These are phyloP conservation scores for Colletotrichum sojae DNA, from an alignment of 2,329 filamentous ascomycete genomes.

Conservation along the genomic window DNA sequence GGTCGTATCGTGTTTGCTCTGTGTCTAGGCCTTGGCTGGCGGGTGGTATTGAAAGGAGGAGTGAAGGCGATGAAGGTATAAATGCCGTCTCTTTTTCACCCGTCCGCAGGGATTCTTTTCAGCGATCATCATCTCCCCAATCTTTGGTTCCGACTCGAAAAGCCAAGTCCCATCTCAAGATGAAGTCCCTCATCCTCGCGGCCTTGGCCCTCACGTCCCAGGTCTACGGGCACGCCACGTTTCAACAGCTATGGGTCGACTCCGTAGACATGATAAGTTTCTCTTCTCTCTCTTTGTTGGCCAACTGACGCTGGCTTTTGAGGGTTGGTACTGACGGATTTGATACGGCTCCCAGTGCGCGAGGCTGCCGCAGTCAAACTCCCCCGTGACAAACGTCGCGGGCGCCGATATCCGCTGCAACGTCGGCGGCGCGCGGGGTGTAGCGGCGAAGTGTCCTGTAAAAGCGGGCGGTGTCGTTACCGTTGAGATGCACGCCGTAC, in stretches of 20 bases:
- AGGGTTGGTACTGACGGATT: conserved; percentile 15
- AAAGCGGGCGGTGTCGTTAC: conserved; percentile 64
- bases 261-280: conserved; percentile 55
- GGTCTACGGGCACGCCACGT: conserved; percentile 63
- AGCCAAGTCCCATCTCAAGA: conserved; percentile 38
- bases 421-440: conserved; percentile 51
- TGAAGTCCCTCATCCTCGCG: conserved; percentile 54
- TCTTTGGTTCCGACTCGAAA: no score
- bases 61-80: no score
- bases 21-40: no score
- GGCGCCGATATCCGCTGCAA: conserved; percentile 62
- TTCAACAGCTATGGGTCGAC: conserved; percentile 64
- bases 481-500: conserved; percentile 69
- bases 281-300: background rate
- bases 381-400: conserved; percentile 62
- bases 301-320: no score
- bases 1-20: no score
- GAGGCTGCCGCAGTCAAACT: conserved; percentile 65
- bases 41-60: no score
- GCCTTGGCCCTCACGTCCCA: conserved; percentile 51
- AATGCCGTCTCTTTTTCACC: no score
- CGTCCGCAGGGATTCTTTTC: no score
- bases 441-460: conserved; percentile 60
- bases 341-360: conserved; percentile 59
- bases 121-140: no score